Base-by-base conservation (phyloP, 768 basidiomycete genomes). In the Leucosporidium creatinivorum region DNA sequence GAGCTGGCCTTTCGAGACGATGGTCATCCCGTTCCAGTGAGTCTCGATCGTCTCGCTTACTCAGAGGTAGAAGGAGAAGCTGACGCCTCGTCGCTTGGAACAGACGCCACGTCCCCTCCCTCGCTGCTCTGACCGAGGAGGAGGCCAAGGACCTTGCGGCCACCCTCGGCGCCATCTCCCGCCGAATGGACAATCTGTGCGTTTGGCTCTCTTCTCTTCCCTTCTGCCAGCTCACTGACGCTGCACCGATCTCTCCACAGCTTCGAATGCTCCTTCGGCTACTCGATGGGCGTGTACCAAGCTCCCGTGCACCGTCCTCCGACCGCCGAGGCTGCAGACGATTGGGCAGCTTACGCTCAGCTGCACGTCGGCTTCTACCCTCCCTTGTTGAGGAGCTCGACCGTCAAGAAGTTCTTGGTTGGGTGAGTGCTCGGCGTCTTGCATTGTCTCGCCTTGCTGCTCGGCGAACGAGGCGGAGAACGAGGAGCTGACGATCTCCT, bases 271-370 rank as follows among this genome's bases (percentile, higher is more conserved):
- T 88, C 90, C 0, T 96, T 94, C 78, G 66, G 87, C 1, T 96
- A 94, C 77, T 92, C 89, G 10, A 93, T 94, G 90, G 93, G 93
- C 47, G 84, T 94, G 57, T 93, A 94, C 75, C 93, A 96, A 77
- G 83, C 87, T 2, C 88, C 91, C 8, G 75, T 84, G 3, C 36
- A 50, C 51, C 25, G 19, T 2, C 7, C 56, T 21, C 23, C 60
- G 51, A 1, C 47, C 51, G 84, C 51, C 57, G 69, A 71, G 47
- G 64, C 8, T 9, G 39, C 39, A 44, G 39, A 65, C 12, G 62
- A 68, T 4, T 76, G 77, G 23, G 77, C 80, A 17, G 81, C 84
- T n/a, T 75, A 87, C 28, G 87, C 89, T 4, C 93, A 94, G 76
- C 78, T 93, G 44, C 93, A 94, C 75, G 75, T 94, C 51, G 91